These are phyloP conservation scores for Fagus sylvatica DNA, from an alignment of 306 rosid genomes.

Conservation along the genomic window DNA sequence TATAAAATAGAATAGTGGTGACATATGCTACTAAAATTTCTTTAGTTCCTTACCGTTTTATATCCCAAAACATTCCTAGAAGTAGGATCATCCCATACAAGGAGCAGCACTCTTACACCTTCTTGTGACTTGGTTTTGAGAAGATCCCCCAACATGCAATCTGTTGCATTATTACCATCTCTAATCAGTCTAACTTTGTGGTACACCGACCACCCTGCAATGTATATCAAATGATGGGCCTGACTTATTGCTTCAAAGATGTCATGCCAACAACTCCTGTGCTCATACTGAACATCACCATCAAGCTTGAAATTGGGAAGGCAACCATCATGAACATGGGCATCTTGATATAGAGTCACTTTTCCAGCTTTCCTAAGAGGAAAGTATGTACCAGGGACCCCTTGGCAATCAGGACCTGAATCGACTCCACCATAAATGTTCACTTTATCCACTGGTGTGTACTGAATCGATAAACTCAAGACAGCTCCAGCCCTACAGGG, in stretches of 20 bases:
- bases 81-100: constrained; percentile 95
- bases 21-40: constrained; percentile 15
- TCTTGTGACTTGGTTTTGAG: constrained; percentile 81
- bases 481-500: constrained; percentile 64
- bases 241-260: constrained; percentile 67
- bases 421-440: constrained; percentile 49
- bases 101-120: constrained; percentile 87
- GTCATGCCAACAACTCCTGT: constrained; percentile 70
- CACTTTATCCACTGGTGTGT: constrained; percentile 48
- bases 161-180: constrained; percentile 32
- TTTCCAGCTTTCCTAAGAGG: constrained; percentile 74
- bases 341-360: constrained; percentile 87
- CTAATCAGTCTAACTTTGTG: constrained; percentile 69
- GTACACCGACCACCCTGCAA: constrained; percentile 89
- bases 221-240: constrained; percentile 70
- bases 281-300: constrained; percentile 47
- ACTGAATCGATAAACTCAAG: constrained; percentile 68
- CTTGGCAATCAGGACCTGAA: constrained; percentile 46
- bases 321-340: constrained; percentile 61
- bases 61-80: constrained; percentile 65
- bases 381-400: constrained; percentile 74
- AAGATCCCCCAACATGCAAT: constrained; percentile 65
- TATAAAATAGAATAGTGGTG: constrained; percentile 2
- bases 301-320: constrained; percentile 58
- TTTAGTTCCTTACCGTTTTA: constrained; percentile 52